Evolutionary conservation across 2,329 filamentous ascomycete genomes (phyloP), one percentile per base, ranked within the genome.

Genomic region (Paraphaeosphaeria sporulosa): DNA sequence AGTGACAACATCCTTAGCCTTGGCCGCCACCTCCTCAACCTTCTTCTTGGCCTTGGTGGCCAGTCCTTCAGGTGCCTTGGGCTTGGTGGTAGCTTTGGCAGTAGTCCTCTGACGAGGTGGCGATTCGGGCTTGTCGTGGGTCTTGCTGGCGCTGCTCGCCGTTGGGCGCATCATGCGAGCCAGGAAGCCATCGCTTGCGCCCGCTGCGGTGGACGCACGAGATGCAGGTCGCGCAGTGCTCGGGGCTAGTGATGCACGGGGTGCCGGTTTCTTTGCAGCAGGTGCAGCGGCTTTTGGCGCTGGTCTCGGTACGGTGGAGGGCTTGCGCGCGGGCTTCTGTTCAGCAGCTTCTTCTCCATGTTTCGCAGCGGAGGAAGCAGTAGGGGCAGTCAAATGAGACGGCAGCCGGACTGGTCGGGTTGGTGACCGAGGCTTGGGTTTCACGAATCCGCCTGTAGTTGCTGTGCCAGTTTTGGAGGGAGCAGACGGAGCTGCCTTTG

Each of bases 131-230:
- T 91, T 92, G 5, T 91, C 89, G 2, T 86, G 81, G 0, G 85
- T 85, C 78, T 92, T 93, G 64, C 83, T 88, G 9, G 89, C 84
- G 5, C 89, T 92, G 48, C 86, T 82, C 47, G 89, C 86, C 0
- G 91, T 94, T 2, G 91, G 91, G 43, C 90, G 83, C 87, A 90
- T 93, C 90, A 94, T 93, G 55, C 91, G 86, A n/a, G 90, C 90
- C 27, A 94, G 79, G 77, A 94, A 94, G 15, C 87, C 79, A 65
- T 91, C 89, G 64, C 92, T 89, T 1, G 90, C 82, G 19, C 85
- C 84, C 49, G 81, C 82, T 27, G 85, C 81, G 61, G 83, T 82
- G 63, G 53, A 84, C 69, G 67, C 82, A 72, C 75, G 82, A 74
- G 61, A 84, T 36, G 79, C 79, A 10, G 81, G 73, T 64, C 85